Percentiles rank a stretch among this genome's conserved stretches.
Conservation (phyloP, 805 yeast genomes). For the Torulaspora delbrueckii region DNA sequence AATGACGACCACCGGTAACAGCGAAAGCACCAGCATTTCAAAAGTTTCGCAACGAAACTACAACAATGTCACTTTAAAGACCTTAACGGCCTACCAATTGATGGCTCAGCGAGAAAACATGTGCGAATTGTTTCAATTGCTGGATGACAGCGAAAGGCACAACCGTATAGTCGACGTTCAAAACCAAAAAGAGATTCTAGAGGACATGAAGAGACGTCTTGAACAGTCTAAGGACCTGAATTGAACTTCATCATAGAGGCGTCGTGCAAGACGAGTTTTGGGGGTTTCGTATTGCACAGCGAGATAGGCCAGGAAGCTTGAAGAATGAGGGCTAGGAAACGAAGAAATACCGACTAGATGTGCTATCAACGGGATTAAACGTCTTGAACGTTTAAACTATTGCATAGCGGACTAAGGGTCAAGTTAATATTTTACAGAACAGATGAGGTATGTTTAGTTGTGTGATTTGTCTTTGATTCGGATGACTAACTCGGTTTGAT, state of each 20-base stretch:
- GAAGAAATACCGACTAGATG: background rate
- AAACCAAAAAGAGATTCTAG: conserved; percentile 15
- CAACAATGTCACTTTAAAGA: conserved; percentile 28
- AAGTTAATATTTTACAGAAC: background rate
- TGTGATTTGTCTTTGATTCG: background rate
- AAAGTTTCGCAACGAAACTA: conserved; percentile 10
- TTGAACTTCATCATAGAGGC: background rate
- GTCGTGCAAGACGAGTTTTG: conserved; percentile 5
- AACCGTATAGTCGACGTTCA: conserved; percentile 12
- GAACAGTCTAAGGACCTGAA: conserved; percentile 5
- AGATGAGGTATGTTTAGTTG: conserved; percentile 14
- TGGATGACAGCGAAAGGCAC: conserved; percentile 24
- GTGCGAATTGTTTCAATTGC: conserved; percentile 29
- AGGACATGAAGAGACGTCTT: conserved; percentile 15
- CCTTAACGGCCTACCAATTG: conserved; percentile 30
- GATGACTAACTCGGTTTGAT: conserved; percentile 4
- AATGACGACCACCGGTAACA: conserved; percentile 4
- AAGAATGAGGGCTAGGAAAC: background rate
- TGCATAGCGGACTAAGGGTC: background rate
- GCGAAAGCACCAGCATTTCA: background rate
- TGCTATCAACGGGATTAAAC: background rate
- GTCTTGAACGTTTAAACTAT: background rate
- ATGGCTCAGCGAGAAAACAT: conserved; percentile 28
- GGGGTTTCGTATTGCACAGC: background rate
- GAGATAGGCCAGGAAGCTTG: background rate